Conservation (phyloP, 2,329 filamentous ascomycete genomes). For the Colletotrichum karsti region DNA sequence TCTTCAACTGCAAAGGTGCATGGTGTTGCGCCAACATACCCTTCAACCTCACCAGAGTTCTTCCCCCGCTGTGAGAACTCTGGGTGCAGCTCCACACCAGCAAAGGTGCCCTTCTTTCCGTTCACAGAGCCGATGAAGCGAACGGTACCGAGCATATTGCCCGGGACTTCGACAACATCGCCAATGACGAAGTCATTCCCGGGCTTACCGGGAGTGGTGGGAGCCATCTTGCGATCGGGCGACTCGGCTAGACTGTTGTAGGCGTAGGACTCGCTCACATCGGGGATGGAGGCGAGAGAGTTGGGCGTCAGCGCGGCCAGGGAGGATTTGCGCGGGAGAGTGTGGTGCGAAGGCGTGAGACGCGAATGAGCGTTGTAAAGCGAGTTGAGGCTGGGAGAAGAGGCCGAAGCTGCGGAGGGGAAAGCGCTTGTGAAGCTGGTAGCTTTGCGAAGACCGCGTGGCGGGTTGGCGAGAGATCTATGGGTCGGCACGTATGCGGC, state of each 20-base stretch:
- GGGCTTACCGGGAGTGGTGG: slow-evolving; percentile 61
- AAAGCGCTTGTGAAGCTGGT: slow-evolving; percentile 44
- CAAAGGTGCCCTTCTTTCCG: slow-evolving; percentile 91
- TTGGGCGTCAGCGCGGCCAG: slow-evolving; percentile 73
- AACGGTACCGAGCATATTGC: slow-evolving; percentile 89
- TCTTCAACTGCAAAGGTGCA: slow-evolving; percentile 16
- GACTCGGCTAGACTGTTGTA: slow-evolving; percentile 60
- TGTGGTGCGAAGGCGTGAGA: slow-evolving; percentile 43
- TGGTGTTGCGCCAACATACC: slow-evolving; percentile 61
- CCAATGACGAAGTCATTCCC: slow-evolving; percentile 73
- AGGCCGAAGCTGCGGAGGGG: slow-evolving; percentile 50
- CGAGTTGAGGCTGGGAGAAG: slow-evolving; percentile 66
- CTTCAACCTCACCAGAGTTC: slow-evolving; percentile 96
- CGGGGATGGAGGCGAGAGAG: slow-evolving; percentile 71
- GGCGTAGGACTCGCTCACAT: slow-evolving; percentile 72
- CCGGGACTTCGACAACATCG: slow-evolving; percentile 89
- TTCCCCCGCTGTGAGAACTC: slow-evolving; percentile 88
- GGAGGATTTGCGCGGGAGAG: slow-evolving; percentile 74
- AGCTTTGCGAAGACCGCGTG: slow-evolving; percentile 52
- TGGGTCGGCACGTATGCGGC: slow-evolving; percentile 28
- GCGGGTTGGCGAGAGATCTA: slow-evolving; percentile 27
- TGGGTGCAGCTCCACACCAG: slow-evolving; percentile 85
- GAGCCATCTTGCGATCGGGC: slow-evolving; percentile 57
- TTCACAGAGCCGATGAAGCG: slow-evolving; percentile 88
- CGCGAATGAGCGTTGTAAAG: slow-evolving; percentile 60